These are phyloP conservation scores for Rhinocladiella mackenziei DNA, from an alignment of 2,329 filamentous ascomycete genomes.

Conservation along the genomic window DNA sequence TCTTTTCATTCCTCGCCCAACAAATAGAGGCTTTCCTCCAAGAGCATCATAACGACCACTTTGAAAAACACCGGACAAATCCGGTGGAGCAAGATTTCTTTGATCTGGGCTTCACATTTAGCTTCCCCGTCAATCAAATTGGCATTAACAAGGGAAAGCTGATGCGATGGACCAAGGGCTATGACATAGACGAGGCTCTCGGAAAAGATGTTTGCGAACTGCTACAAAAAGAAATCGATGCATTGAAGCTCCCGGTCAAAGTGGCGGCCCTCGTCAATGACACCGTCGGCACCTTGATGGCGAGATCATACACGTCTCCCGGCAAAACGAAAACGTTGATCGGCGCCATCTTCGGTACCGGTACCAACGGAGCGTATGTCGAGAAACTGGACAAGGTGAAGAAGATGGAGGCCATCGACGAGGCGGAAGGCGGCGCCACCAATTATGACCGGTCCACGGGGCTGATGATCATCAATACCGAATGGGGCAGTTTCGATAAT, in stretches of 20 bases:
- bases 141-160: slow-evolving; percentile 93
- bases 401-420: slow-evolving; percentile 61
- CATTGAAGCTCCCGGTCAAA: slow-evolving; percentile 77
- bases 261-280: slow-evolving; percentile 98
- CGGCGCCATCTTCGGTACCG: slow-evolving; percentile 96
- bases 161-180: slow-evolving; percentile 98
- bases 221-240: slow-evolving; percentile 84
- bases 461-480: slow-evolving; percentile 95
- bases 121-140: slow-evolving; percentile 89
- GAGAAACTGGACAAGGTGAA: slow-evolving; percentile 84
- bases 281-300: slow-evolving; percentile 96
- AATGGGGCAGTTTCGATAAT: slow-evolving; percentile 99
- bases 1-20: slow-evolving; percentile 88
- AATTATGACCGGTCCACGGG: slow-evolving; percentile 76
- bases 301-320: slow-evolving; percentile 87
- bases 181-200: slow-evolving; percentile 90
- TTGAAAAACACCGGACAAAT: slow-evolving; percentile 64
- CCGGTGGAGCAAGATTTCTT: slow-evolving; percentile 75
- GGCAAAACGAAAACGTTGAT: slow-evolving; percentile 81
- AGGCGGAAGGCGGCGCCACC: slow-evolving; percentile 46
- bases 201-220: slow-evolving; percentile 92
- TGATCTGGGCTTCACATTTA: slow-evolving; percentile 97
- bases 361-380: slow-evolving; percentile 95
- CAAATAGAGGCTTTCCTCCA: slow-evolving; percentile 87
- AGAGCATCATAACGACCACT: slow-evolving; percentile 83